phyloP scores from a whole-genome alignment of 2,329 filamentous ascomycete species.

The Hypoxylon sp. region DNA sequence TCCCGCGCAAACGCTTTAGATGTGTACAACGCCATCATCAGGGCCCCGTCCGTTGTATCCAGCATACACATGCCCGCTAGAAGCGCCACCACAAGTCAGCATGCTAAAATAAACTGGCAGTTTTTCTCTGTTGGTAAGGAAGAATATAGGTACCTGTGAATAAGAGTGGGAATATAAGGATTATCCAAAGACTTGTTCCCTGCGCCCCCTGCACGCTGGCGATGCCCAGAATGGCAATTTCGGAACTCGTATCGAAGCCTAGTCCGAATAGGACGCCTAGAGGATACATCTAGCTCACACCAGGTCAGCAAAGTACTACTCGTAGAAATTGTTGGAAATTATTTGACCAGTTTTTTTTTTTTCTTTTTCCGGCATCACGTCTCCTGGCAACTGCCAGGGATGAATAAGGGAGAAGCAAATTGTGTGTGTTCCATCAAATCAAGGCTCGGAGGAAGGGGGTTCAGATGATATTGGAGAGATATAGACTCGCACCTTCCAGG shows the following conservation, averaged over 20 bases:
- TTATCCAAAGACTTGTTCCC: slow-evolving; percentile 93
- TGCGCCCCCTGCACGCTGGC: slow-evolving; percentile 86
- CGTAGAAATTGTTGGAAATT: not conserved
- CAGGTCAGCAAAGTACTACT: not conserved
- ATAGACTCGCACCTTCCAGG: slow-evolving; percentile 75
- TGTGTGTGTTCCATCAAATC: not conserved
- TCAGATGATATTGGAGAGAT: slow-evolving; percentile 57
- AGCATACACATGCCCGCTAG: slow-evolving; percentile 92
- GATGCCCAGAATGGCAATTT: slow-evolving; percentile 92
- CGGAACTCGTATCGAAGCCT: slow-evolving; percentile 95
- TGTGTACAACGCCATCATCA: slow-evolving; percentile 96
- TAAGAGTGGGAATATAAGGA: slow-evolving; percentile 88
- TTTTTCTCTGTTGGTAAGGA: not conserved
- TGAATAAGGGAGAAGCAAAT: not conserved
- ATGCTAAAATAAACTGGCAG: not conserved
- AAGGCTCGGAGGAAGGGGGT: slow-evolving; percentile 71
- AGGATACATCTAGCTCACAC: slow-evolving; percentile 47
- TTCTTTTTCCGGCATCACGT: no score
- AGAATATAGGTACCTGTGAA: slow-evolving; percentile 78
- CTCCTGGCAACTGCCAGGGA: not conserved
- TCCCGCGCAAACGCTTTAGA: slow-evolving; percentile 83
- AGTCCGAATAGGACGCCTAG: slow-evolving; percentile 86
- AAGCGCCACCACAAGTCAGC: not conserved
- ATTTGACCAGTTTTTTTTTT: no score
- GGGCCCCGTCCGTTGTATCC: slow-evolving; percentile 90